Evolutionary conservation across 2,329 filamentous ascomycete genomes (phyloP), one percentile per base, ranked within the genome.

Genomic region (Penicillium fuscoglaucum): DNA sequence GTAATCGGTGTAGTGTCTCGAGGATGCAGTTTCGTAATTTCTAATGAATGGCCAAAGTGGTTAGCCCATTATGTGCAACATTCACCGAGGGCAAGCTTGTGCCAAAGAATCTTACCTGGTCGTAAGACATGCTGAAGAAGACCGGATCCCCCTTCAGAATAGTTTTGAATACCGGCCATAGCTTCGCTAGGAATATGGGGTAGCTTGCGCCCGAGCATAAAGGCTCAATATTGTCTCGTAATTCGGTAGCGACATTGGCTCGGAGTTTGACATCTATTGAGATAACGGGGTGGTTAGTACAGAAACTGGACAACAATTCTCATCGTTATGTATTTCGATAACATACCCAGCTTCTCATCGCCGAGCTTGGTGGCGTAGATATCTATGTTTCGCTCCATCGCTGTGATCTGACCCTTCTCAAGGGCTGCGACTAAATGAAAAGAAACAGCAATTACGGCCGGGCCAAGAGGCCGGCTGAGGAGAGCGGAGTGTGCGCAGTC

Each of bases 1-100:
- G 92, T 82, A 99, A 78, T 63, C 95, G 87, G 76, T 98, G 92
- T 31, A 99, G 82, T 66, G 97, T 96, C 76, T 99, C 96, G 66
- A 99, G 88, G 49, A 96, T 85, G 73, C 90, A 96, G 73, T 95
- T 95, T 63, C 95, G 91, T 65, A 99, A 81, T 85, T 92, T 96
- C 87, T 91, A 69, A 17, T 46, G 4, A 13, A 31, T 66, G 54
- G 21, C 55, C 50, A 31, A 37, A 50, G 47, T 37, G 15, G 44
- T 62, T 24, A 59, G 56, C 31, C 28, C 10, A 41, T 57, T 41
- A 4, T 19, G 44, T 40, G 29, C 35, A 57, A 8, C 26, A 21
- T 40, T 31, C 28, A 41, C 35, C 28, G 39, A 52, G 28, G 19
- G 19, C 33, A 33, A 37, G 52, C 31, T 41, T 44, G 35, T 58